Conservation (phyloP, 192 early-diverging fungal species). For the Cetraspora pellucida region DNA sequence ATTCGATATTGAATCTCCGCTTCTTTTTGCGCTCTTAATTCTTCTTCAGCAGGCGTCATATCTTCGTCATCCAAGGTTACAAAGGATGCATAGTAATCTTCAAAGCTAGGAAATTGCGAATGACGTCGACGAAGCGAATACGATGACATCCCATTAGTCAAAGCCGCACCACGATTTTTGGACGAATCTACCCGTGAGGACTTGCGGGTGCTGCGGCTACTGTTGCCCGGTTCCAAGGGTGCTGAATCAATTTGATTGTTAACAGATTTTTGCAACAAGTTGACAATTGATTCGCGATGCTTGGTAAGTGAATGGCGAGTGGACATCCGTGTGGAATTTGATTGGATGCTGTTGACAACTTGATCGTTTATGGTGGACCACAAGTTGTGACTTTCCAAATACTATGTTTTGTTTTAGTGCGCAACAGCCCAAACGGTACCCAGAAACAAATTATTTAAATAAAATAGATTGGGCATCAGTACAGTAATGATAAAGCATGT, state of each 20-base stretch:
- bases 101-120: slow-evolving; percentile 44
- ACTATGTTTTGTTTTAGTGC: slow-evolving; percentile 33
- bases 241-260: slow-evolving; percentile 24
- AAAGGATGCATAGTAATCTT: slow-evolving; percentile 56
- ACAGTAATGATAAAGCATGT: slow-evolving; percentile 1
- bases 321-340: slow-evolving; percentile 45
- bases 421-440: not conserved
- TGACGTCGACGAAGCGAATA: slow-evolving; percentile 37
- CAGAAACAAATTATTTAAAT: slow-evolving; percentile 18
- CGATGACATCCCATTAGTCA: not conserved
- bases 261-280: slow-evolving; percentile 50
- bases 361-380: slow-evolving; percentile 55
- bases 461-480: slow-evolving; percentile 7
- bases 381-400: slow-evolving; percentile 44
- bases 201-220: slow-evolving; percentile 17
- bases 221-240: not conserved
- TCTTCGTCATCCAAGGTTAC: slow-evolving; percentile 66
- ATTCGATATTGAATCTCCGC: slow-evolving; percentile 49
- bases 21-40: slow-evolving; percentile 44
- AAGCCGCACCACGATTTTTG: not conserved
- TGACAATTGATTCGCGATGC: slow-evolving; percentile 48
- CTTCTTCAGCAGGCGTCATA: slow-evolving; percentile 49
- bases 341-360: slow-evolving; percentile 42
- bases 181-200: slow-evolving; percentile 14
- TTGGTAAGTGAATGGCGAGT: slow-evolving; percentile 48